These are phyloP conservation scores for Lecanicillium sp. DNA, from an alignment of 2,329 filamentous ascomycete species.

Conservation along the genomic window DNA sequence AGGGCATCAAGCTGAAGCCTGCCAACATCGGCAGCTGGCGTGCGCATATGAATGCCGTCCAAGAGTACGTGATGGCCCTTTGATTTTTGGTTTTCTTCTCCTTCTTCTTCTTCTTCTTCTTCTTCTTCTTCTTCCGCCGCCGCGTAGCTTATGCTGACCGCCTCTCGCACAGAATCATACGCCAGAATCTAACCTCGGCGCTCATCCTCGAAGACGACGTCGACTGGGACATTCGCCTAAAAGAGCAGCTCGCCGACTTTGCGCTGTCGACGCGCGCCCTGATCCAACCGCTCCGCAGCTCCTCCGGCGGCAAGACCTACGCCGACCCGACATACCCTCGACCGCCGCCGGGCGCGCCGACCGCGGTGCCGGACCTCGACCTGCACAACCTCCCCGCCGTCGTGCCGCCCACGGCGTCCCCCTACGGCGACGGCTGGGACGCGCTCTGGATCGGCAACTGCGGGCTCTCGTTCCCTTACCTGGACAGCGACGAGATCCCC, in stretches of 20 bases:
- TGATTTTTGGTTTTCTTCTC: too few relatives aligned
- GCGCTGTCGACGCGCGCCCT: slow-evolving; percentile 27
- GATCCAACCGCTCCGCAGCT: slow-evolving; percentile 19
- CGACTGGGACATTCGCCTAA: slow-evolving; percentile 48
- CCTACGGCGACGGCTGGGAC: slow-evolving; percentile 46
- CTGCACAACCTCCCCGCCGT: slow-evolving; percentile 15
- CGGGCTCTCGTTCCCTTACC: slow-evolving; percentile 24
- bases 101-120: background rate
- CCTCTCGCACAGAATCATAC: slow-evolving; percentile 28
- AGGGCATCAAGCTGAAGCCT: slow-evolving; percentile 20
- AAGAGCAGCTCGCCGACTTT: slow-evolving; percentile 36
- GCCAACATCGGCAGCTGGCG: slow-evolving; percentile 27
- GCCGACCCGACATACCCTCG: slow-evolving; percentile 18
- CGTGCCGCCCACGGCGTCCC: slow-evolving; percentile 20
- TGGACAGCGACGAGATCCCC: slow-evolving; percentile 13
- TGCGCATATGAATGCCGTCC: slow-evolving; percentile 30
- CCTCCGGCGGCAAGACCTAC: slow-evolving; percentile 7
- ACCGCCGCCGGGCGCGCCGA: slow-evolving; percentile 6
- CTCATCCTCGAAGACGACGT: slow-evolving; percentile 50
- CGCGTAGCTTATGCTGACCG: background rate
- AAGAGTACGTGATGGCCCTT: slow-evolving; percentile 17
- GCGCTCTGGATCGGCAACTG: slow-evolving; percentile 45
- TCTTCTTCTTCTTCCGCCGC: too few relatives aligned
- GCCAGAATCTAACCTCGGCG: slow-evolving; percentile 36
- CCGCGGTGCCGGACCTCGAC: too few relatives aligned